phyloP scores from a whole-genome alignment of 352 stramenopile genomes.

The Blastocystis hominis region DNA sequence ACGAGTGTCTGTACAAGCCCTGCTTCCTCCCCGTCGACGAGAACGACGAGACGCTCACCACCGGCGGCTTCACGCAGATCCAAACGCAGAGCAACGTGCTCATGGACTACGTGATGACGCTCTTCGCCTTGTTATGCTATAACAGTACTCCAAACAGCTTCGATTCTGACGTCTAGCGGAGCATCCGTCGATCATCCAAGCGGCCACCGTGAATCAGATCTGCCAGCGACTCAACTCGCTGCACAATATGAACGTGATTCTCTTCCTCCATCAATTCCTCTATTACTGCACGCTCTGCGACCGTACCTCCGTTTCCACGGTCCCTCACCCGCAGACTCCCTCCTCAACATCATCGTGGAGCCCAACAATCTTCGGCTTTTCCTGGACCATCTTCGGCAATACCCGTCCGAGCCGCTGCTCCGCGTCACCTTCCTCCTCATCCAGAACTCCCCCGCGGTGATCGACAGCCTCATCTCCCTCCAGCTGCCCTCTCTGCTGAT shows the following conservation, averaged over 20 bases:
- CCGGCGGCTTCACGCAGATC: neutral
- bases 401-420: neutral
- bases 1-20: conserved; percentile 12
- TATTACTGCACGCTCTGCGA: neutral
- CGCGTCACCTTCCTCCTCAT: neutral
- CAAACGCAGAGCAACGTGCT: neutral
- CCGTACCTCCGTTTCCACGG: neutral
- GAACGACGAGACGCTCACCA: neutral
- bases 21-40: neutral
- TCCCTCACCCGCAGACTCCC: neutral
- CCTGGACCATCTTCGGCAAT: conserved; percentile 3
- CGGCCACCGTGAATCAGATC: neutral
- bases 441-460: neutral
- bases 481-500: conserved; percentile 7
- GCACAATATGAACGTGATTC: neutral
- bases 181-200: neutral
- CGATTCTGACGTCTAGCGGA: neutral
- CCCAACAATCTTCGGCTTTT: neutral
- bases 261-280: conserved; percentile 56
- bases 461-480: neutral
- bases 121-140: conserved; percentile 41
- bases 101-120: conserved; percentile 41
- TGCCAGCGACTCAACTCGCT: neutral
- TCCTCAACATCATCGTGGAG: neutral
- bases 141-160: neutral